Conservation (phyloP, 768 basidiomycete species). For the Tubosaeta sp. region DNA sequence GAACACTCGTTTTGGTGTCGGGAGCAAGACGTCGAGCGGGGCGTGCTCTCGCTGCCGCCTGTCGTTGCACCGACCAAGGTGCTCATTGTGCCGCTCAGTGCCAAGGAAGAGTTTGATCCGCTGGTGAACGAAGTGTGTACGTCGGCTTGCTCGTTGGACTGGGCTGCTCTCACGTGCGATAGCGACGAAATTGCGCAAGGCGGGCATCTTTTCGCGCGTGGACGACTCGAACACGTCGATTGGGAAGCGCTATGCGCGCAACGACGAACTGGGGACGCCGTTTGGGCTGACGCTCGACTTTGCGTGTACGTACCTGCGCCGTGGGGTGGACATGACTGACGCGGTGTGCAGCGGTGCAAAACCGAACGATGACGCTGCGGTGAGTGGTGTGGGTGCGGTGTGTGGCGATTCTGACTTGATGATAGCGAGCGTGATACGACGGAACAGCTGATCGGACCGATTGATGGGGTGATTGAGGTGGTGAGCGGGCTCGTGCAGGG, state of each 20-base stretch:
- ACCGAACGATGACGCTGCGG: slow-evolving; percentile 92
- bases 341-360: slow-evolving; percentile 57
- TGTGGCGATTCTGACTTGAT: slow-evolving; percentile 3
- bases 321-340: not conserved
- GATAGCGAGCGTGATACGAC: slow-evolving; percentile 91
- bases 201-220: slow-evolving; percentile 88
- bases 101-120: slow-evolving; percentile 78
- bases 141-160: slow-evolving; percentile 31
- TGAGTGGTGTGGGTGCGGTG: slow-evolving; percentile 35
- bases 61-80: slow-evolving; percentile 94
- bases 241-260: slow-evolving; percentile 94
- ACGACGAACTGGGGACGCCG: slow-evolving; percentile 97
- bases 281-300: slow-evolving; percentile 97
- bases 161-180: slow-evolving; percentile 9
- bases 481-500: slow-evolving; percentile 79
- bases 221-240: slow-evolving; percentile 95
- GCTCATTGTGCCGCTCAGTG: slow-evolving; percentile 90
- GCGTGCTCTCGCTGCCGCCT: slow-evolving; percentile 86
- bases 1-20: slow-evolving; percentile 97
- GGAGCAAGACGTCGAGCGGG: slow-evolving; percentile 87
- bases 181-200: slow-evolving; percentile 85
- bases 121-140: slow-evolving; percentile 86
- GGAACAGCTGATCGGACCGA: slow-evolving; percentile 82
- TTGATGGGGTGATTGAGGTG: slow-evolving; percentile 83
- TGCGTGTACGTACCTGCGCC: slow-evolving; percentile 48